Conservation (phyloP, 2,329 filamentous ascomycete species). For the Tolypocladium amazonense region DNA sequence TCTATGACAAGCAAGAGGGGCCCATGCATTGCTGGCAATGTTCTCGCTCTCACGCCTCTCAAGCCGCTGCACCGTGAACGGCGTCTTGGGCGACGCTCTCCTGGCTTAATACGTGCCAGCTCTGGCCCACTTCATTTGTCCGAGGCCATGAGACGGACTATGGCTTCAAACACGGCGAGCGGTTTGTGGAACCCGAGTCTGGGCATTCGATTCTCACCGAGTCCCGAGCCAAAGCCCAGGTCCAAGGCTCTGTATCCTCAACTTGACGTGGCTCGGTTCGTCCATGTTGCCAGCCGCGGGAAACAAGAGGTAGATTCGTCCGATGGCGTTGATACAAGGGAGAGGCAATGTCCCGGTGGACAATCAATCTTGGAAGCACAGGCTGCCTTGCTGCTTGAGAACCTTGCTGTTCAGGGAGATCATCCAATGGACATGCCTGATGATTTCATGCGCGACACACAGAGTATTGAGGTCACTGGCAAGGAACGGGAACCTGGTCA, state of each 20-base stretch:
- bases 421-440: not conserved
- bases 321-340: not conserved
- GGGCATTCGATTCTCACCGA: slow-evolving; percentile 20
- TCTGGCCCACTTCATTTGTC: not conserved
- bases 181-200: slow-evolving; percentile 17
- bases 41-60: slow-evolving; percentile 4
- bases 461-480: not conserved
- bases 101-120: not conserved
- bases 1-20: slow-evolving; percentile 11
- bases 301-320: not conserved
- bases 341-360: not conserved
- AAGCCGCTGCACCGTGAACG: not conserved
- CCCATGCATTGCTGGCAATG: slow-evolving; percentile 15
- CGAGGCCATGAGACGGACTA: slow-evolving; percentile 3
- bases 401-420: too few species aligned
- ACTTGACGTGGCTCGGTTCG: slow-evolving; percentile 14
- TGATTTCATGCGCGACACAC: not conserved
- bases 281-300: slow-evolving; percentile 7
- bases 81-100: not conserved
- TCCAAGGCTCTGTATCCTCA: slow-evolving; percentile 11
- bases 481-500: not conserved
- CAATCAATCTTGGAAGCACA: not conserved
- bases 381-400: not conserved
- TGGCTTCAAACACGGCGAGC: slow-evolving; percentile 5
- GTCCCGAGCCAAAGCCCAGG: slow-evolving; percentile 3